A percentile compares a stretch with the other conserved stretches of the same genome.
These are phyloP conservation scores for Aspergillus pseudotamarii DNA, from an alignment of 2,329 filamentous ascomycete genomes.

Conservation along the genomic window DNA sequence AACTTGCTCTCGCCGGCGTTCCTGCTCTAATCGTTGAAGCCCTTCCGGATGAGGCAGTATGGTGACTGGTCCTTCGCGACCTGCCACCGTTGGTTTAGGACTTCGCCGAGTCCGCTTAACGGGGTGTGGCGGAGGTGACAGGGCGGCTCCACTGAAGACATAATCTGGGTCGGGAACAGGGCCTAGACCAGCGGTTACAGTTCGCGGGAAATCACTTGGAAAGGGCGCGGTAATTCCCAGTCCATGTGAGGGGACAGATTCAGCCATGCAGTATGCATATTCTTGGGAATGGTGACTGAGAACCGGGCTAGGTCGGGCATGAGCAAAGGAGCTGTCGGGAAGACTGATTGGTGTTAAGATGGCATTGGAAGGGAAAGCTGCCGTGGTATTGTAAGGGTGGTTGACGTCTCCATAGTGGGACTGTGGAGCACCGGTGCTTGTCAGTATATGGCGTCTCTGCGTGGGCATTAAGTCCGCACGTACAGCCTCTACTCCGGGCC, in stretches of 20 bases:
- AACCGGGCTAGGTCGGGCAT: conserved; percentile 36
- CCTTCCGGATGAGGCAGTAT: conserved; percentile 46
- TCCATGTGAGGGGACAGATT: conserved; percentile 36
- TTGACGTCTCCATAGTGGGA: conserved; percentile 30
- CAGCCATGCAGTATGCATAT: conserved; percentile 36
- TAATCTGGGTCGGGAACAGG: conserved; percentile 27
- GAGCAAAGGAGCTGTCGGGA: conserved; percentile 36
- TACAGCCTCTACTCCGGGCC: conserved; percentile 36
- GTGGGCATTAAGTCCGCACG: conserved; percentile 12
- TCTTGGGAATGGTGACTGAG: conserved; percentile 43
- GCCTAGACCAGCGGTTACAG: conserved; percentile 29
- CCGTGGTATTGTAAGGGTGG: conserved; percentile 37
- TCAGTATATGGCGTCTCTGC: conserved; percentile 9
- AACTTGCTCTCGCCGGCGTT: conserved; percentile 32
- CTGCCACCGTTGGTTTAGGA: conserved; percentile 22
- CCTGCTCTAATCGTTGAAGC: conserved; percentile 41
- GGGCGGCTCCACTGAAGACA: conserved; percentile 21
- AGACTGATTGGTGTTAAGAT: conserved; percentile 45
- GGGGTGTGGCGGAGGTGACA: conserved; percentile 26
- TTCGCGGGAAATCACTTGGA: conserved; percentile 33
- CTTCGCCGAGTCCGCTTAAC: conserved; percentile 29
- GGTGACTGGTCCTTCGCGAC: conserved; percentile 34
- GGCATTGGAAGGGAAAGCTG: conserved; percentile 29
- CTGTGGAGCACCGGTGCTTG: conserved; percentile 15
- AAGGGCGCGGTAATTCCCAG: conserved; percentile 42